Conservation (phyloP, 441 rosid species). For the Erodium texanum region DNA sequence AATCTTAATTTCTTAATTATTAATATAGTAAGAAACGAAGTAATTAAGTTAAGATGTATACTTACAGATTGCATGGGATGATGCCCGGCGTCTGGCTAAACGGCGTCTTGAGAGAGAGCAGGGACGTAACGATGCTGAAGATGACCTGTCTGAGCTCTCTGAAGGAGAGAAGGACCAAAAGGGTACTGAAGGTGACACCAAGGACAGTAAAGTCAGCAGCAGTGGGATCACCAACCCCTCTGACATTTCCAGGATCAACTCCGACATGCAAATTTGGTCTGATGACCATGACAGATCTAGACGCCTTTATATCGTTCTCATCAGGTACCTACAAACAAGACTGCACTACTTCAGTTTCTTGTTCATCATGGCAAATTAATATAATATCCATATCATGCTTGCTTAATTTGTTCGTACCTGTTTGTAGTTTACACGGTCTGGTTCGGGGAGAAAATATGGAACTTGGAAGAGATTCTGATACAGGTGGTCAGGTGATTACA, state of each 20-base stretch:
- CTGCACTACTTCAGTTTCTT: background rate
- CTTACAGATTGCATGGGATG: slow-evolving; percentile 66
- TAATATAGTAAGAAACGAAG: background rate
- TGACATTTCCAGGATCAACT: slow-evolving; percentile 34
- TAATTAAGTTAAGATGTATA: background rate
- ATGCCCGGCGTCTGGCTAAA: slow-evolving; percentile 52
- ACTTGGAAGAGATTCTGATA: slow-evolving; percentile 75
- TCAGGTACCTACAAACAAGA: slow-evolving; percentile 32
- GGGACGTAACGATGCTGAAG: slow-evolving; percentile 32
- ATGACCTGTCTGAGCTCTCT: background rate
- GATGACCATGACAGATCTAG: slow-evolving; percentile 38
- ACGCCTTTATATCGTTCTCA: slow-evolving; percentile 51
- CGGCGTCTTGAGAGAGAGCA: slow-evolving; percentile 61
- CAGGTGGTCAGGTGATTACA: slow-evolving; percentile 56
- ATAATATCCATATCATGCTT: no score
- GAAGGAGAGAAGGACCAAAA: slow-evolving; percentile 52
- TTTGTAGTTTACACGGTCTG: slow-evolving; percentile 46
- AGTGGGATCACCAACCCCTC: slow-evolving; percentile 20
- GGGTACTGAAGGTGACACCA: background rate
- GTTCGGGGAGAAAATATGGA: slow-evolving; percentile 80
- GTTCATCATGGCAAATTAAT: background rate
- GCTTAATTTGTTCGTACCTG: background rate
- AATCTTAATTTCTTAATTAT: background rate
- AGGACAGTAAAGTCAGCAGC: background rate
- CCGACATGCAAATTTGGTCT: slow-evolving; percentile 41